These are phyloP conservation scores for Endoconidiophora laricicola DNA, from an alignment of 2,329 filamentous ascomycete species.

Conservation along the genomic window DNA sequence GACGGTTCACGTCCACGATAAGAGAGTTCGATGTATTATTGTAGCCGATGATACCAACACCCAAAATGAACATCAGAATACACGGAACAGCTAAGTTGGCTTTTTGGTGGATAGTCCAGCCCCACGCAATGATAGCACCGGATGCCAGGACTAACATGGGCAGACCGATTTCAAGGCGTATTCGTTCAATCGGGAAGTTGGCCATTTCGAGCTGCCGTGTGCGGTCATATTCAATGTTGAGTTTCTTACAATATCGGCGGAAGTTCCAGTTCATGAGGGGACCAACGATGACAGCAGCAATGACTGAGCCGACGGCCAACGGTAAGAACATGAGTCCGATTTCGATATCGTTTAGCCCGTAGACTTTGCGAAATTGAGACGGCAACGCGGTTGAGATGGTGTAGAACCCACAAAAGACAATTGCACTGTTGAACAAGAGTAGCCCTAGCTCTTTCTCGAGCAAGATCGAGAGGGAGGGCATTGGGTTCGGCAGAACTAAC, in stretches of 20 bases:
- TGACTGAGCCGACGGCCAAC: conserved; percentile 31
- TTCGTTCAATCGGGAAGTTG: conserved; percentile 34
- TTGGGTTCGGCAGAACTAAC: conserved; percentile 21
- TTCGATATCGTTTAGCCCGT: conserved; percentile 39
- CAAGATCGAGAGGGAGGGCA: conserved; percentile 25
- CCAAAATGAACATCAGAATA: conserved; percentile 30
- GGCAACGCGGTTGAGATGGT: conserved; percentile 30
- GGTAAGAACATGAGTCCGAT: conserved; percentile 39
- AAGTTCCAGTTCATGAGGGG: conserved; percentile 51
- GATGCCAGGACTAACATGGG: conserved; percentile 35
- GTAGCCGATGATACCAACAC: conserved; percentile 34
- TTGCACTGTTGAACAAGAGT: conserved; percentile 27
- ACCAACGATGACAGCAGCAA: conserved; percentile 31
- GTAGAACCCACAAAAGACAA: conserved; percentile 35
- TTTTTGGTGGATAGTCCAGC: conserved; percentile 31
- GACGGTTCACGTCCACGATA: conserved; percentile 39
- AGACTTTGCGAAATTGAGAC: conserved; percentile 30
- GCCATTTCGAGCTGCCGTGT: conserved; percentile 33
- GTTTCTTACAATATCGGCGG: conserved; percentile 36
- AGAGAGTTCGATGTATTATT: conserved; percentile 36
- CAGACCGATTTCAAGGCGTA: conserved; percentile 30
- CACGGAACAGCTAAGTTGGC: conserved; percentile 29
- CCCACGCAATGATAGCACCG: conserved; percentile 31
- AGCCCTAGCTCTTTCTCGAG: conserved; percentile 27
- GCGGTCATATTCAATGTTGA: conserved; percentile 36